Percentiles rank a stretch among this genome's conserved stretches.
Conservation (phyloP, 2,329 filamentous ascomycete genomes). For the Onygenales sp. region DNA sequence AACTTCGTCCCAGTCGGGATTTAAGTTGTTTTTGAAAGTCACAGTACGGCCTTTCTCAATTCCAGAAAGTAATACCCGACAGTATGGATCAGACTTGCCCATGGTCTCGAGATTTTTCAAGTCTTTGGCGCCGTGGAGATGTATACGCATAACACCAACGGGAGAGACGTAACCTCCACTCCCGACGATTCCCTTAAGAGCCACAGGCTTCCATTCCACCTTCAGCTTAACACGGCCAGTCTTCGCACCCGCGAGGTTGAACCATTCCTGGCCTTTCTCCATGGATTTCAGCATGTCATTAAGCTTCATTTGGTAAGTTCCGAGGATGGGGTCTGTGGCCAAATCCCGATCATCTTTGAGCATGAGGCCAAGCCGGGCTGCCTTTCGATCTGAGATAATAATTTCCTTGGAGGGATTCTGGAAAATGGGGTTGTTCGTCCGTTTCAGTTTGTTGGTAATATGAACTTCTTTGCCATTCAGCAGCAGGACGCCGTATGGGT, state of each 20-base stretch:
- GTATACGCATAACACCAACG: constrained; percentile 88
- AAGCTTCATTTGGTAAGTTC: constrained; percentile 89
- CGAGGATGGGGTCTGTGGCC: constrained; percentile 69
- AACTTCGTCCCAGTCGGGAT: constrained; percentile 92
- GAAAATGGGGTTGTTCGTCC: constrained; percentile 96
- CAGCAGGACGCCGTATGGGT: constrained; percentile 78
- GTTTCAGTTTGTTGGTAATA: constrained; percentile 82
- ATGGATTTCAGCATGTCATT: constrained; percentile 87
- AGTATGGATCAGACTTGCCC: constrained; percentile 95
- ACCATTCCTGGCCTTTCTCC: constrained; percentile 94
- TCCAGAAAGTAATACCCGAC: constrained; percentile 76
- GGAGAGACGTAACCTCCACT: constrained; percentile 86
- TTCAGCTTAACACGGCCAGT: constrained; percentile 82
- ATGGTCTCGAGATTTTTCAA: constrained; percentile 89
- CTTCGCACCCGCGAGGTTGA: constrained; percentile 70
- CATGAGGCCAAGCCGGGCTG: constrained; percentile 78
- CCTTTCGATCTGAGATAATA: constrained; percentile 86
- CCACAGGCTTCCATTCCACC: constrained; percentile 91
- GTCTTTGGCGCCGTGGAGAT: constrained; percentile 74
- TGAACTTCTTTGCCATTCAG: constrained; percentile 91
- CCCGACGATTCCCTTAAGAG: constrained; percentile 64
- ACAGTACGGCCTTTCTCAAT: constrained; percentile 87
- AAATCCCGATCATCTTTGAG: constrained; percentile 94
- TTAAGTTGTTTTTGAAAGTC: constrained; percentile 90
- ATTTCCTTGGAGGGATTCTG: constrained; percentile 88